Percentiles rank a stretch among this genome's conserved stretches.
These are phyloP conservation scores for Claviceps sp. DNA, from an alignment of 2,329 filamentous ascomycete species.

Conservation along the genomic window DNA sequence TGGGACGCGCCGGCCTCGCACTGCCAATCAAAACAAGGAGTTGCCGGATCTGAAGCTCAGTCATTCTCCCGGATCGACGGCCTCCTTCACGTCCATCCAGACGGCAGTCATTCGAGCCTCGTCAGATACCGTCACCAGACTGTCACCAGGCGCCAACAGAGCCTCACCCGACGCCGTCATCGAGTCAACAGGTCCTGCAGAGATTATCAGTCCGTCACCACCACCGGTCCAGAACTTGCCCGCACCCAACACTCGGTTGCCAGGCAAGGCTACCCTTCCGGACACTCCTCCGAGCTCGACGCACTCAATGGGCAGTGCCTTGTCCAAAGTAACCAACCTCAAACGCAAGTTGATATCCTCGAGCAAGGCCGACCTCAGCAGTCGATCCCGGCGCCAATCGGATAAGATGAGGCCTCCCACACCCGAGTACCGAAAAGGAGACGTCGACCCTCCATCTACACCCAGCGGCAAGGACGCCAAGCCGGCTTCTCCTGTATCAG, in stretches of 20 bases:
- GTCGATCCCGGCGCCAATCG: not conserved
- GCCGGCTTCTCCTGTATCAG: constrained; percentile 32
- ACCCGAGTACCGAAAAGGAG: constrained; percentile 33
- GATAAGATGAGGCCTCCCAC: constrained; percentile 29
- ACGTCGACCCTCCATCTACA: constrained; percentile 21
- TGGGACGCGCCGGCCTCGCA: constrained; percentile 39
- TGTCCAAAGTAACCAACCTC: constrained; percentile 19
- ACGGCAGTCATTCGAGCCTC: constrained; percentile 2
- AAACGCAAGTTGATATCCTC: constrained; percentile 12
- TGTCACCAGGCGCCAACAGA: not conserved
- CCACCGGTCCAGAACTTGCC: constrained; percentile 13
- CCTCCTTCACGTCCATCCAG: constrained; percentile 13
- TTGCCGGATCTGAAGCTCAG: constrained; percentile 36
- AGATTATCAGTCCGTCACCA: constrained; percentile 3
- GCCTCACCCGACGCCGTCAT: not conserved
- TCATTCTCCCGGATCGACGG: constrained; percentile 37
- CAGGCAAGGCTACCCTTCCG: constrained; percentile 8
- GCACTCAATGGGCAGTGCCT: constrained; percentile 19
- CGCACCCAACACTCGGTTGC: constrained; percentile 16
- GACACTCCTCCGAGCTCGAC: constrained; percentile 1
- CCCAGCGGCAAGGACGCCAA: constrained; percentile 24
- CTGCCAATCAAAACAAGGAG: constrained; percentile 31
- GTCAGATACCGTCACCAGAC: not conserved
- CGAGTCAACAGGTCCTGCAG: not conserved
- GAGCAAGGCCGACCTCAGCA: not conserved